These are phyloP conservation scores for Acacia melanoxylon DNA, from an alignment of 306 rosid genomes.

Conservation along the genomic window DNA sequence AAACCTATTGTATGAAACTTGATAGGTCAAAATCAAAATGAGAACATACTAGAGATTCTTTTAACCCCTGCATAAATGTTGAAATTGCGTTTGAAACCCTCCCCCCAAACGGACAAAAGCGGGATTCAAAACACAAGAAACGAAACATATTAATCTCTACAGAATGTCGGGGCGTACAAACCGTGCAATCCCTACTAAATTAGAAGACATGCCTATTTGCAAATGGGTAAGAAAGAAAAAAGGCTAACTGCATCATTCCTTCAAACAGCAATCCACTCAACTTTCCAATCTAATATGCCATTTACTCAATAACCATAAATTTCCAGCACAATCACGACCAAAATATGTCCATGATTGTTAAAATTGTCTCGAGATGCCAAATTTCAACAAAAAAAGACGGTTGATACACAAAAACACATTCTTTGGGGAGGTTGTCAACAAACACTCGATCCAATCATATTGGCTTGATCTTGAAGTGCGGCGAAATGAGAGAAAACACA, in stretches of 20 bases:
- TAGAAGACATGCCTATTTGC: not conserved
- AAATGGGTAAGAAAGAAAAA: not conserved
- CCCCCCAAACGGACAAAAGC: not conserved
- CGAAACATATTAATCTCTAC: not conserved
- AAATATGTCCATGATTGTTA: not conserved
- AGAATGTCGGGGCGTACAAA: not conserved
- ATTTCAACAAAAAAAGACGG: not conserved
- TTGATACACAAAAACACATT: not conserved
- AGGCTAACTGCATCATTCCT: not conserved
- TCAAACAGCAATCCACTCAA: not conserved
- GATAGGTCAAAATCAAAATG: no score
- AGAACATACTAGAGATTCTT: no score
- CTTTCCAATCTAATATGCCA: not conserved
- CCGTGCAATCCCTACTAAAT: not conserved
- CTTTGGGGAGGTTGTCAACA: not conserved
- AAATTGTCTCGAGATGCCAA: not conserved
- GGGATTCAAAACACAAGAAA: not conserved
- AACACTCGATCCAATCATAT: slow-evolving; percentile 32
- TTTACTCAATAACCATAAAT: not conserved
- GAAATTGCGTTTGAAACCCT: not conserved
- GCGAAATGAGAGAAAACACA: slow-evolving; percentile 73
- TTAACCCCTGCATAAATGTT: not conserved
- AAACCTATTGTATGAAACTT: no score
- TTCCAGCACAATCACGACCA: not conserved
- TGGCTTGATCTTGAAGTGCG: slow-evolving; percentile 83